Evolutionary conservation across 1,284 basidiomycete genomes (phyloP).

Genomic region (Marasmius oreades): DNA sequence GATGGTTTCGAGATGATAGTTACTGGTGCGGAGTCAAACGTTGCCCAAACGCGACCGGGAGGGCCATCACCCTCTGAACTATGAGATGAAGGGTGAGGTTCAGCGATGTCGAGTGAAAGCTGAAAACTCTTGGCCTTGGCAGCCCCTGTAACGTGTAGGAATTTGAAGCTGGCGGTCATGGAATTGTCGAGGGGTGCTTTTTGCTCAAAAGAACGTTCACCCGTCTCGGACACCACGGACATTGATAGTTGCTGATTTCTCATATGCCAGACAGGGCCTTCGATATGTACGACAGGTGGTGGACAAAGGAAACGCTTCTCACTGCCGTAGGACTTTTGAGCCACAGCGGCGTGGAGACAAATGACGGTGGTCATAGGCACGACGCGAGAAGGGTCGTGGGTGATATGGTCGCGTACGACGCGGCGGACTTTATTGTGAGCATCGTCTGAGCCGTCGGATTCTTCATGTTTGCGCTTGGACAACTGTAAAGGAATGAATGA

Average conservation of each 20-base stretch:
- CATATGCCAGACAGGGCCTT: constrained; percentile 79
- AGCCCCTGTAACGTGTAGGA: constrained; percentile 83
- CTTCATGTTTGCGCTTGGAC: constrained; percentile 73
- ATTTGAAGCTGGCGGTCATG: constrained; percentile 86
- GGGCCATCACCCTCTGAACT: constrained; percentile 50
- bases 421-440: constrained; percentile 76
- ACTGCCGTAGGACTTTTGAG: constrained; percentile 89
- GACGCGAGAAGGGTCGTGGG: constrained; percentile 65
- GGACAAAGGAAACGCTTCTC: constrained; percentile 91
- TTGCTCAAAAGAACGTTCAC: constrained; percentile 79
- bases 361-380: constrained; percentile 87
- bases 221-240: constrained; percentile 81
- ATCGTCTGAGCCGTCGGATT: constrained; percentile 56
- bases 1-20: constrained; percentile 96
- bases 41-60: constrained; percentile 77
- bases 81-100: constrained; percentile 51
- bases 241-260: constrained; percentile 78
- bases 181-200: constrained; percentile 76
- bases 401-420: constrained; percentile 74
- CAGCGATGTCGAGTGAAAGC: constrained; percentile 77
- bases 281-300: constrained; percentile 84
- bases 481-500: constrained; percentile 16
- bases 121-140: constrained; percentile 89
- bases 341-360: constrained; percentile 84
- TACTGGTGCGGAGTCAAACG: constrained; percentile 88